Conservation (phyloP, 164 flowering plant species). For the Buxus sempervirens region DNA sequence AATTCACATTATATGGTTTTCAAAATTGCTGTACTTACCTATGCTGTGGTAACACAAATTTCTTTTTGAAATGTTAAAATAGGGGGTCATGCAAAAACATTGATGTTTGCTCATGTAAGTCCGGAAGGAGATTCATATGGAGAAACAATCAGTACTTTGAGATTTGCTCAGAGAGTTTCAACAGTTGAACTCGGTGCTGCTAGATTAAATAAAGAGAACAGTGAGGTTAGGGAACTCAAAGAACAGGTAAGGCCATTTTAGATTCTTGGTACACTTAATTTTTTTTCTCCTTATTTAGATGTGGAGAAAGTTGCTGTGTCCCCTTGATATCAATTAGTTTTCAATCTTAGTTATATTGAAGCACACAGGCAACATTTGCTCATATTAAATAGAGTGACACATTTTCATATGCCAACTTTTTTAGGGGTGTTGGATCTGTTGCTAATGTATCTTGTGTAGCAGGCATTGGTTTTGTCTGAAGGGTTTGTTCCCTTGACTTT, state of each 20-base stretch:
- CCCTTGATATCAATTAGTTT: too few relatives aligned
- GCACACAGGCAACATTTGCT: too few relatives aligned
- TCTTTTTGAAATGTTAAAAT: constrained; percentile 12
- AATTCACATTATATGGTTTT: background rate
- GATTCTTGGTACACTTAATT: constrained; percentile 2
- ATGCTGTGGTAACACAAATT: constrained; percentile 1
- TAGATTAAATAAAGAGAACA: constrained; percentile 63
- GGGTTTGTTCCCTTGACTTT: too few relatives aligned
- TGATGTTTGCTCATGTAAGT: constrained; percentile 92
- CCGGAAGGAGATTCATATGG: constrained; percentile 74
- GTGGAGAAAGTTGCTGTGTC: background rate
- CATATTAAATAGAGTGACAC: too few relatives aligned
- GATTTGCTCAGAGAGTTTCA: constrained; percentile 84
- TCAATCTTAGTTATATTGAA: too few relatives aligned
- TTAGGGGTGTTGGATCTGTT: too few relatives aligned
- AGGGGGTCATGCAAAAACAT: constrained; percentile 87
- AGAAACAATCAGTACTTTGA: constrained; percentile 75
- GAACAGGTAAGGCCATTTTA: constrained; percentile 50
- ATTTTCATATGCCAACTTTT: too few relatives aligned
- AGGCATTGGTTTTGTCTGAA: too few relatives aligned
- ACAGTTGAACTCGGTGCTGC: constrained; percentile 90
- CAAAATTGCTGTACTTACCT: background rate
- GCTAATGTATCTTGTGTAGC: too few relatives aligned
- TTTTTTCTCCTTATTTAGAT: background rate
- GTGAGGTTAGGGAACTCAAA: constrained; percentile 69